These are phyloP conservation scores for Skeletonema marinoi DNA, from an alignment of 108 stramenopile species.

Conservation along the genomic window DNA sequence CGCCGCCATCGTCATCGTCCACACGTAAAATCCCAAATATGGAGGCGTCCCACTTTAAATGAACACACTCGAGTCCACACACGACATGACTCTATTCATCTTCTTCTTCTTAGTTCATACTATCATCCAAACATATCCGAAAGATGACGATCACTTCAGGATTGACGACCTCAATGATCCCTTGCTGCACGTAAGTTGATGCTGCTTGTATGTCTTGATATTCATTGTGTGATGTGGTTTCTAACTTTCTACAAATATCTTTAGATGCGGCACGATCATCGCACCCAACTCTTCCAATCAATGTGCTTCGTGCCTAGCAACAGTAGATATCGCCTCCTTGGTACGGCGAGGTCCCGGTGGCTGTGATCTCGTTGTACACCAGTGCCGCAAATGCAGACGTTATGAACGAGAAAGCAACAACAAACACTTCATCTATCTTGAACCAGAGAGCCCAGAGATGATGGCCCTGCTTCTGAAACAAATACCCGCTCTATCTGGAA, in stretches of 20 bases:
- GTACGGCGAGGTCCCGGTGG: constrained; percentile 68
- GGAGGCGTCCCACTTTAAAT: too few relatives aligned
- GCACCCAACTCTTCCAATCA: constrained; percentile 87
- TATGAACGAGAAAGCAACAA: constrained; percentile 53
- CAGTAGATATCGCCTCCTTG: constrained; percentile 36
- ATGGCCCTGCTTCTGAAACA: constrained; percentile 92
- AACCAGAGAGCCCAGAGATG: constrained; percentile 91
- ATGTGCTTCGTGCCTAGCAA: constrained; percentile 71
- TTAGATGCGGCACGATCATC: constrained; percentile 73
- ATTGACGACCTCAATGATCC: constrained; percentile 40
- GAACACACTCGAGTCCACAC: too few relatives aligned
- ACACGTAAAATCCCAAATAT: too few relatives aligned
- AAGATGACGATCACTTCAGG: constrained; percentile 21
- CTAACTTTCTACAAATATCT: background rate
- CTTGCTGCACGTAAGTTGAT: constrained; percentile 37
- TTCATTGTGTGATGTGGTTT: background rate
- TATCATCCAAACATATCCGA: too few relatives aligned
- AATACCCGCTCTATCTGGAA: constrained; percentile 78
- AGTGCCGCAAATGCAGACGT: constrained; percentile 92
- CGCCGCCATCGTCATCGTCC: too few relatives aligned
- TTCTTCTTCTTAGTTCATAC: too few relatives aligned
- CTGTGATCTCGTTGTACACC: constrained; percentile 55
- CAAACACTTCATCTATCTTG: constrained; percentile 58
- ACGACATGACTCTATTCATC: too few relatives aligned
- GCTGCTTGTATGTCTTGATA: background rate